Evolutionary conservation across 352 stramenopile genomes (phyloP), one percentile per base, ranked within the genome.

Genomic region (Phytophthora capsici): DNA sequence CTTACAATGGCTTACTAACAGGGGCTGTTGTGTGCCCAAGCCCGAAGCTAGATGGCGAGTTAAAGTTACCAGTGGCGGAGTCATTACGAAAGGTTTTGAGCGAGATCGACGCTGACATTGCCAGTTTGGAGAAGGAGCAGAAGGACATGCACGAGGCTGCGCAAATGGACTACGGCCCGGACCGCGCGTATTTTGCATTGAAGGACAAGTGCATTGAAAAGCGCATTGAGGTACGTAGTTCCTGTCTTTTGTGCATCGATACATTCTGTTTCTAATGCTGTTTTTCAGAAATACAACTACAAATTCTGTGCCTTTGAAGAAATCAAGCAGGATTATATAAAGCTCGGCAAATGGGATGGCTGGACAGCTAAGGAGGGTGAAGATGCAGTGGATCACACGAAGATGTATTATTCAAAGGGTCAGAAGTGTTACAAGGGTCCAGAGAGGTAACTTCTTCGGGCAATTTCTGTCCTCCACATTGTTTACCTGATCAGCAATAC

Each of bases 341-440:
- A 71, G 14, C 57, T 98, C 23, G 91, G 91, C 53, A 87, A 80
- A 36, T 95, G 85, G 90, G 76, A 92, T 48, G 66, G 46, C 1
- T 94, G 80, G 78, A 75, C 53, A 12, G 34, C 23, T 25, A 41
- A 30, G 12, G 70, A 61, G 8, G 30, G 9, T 54, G 55, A 26
- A 22, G 47, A 20, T 9, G 57, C 28, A 14, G 28, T 48, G 28
- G 75, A 84, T 62, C 72, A 91, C 65, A 67, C 75, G 14, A 85
- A 73, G 38, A 91, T 93, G 82, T 64, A 65, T 20, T 98, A 92
- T 78, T 66, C 74, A 2, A 82, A 88, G 30, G 93, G 93, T 26
- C 74, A 90, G 14, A 89, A 85, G 26, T 98, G 93, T 77, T 98
- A 91, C 90, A 98, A 98, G 62, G 93, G 93, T 1, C 93, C 93